Base-by-base conservation (phyloP, 305 asterid species). In the Fraxinus latifolia region DNA sequence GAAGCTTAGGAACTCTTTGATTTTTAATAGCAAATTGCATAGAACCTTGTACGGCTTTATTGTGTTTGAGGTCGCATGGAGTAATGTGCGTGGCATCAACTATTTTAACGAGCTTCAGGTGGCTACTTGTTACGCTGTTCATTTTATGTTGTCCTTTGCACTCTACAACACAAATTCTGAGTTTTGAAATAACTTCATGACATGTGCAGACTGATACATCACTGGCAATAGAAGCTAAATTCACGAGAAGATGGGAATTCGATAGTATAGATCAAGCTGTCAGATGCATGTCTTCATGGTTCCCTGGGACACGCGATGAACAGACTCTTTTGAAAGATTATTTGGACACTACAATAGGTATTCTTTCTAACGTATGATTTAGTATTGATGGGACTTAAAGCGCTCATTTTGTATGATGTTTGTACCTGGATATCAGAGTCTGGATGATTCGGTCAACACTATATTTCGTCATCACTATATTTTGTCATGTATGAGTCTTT, bases 51-150 rank as follows among this genome's bases (percentile, higher is more conserved):
- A 92, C 23, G 98, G 98, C 34, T 92, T 94, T 89, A 92, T 94
- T 37, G 94, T 92, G 77, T 94, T 94, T 80, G 98, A 94, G 90
- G 89, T 92, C 65, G 81, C 88, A 14, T 94, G 97, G 98, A 84
- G 78, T 36, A 90, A 91, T 82, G 94, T 92, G n/a, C 96, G 98
- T 27, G 98, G 98, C 44, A 85, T 94, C 68, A 94, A 91, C 86
- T 92, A 94, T 84, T 86, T 89, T 12, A 94, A 94, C 82, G 97
- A 92, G 84, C 96, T 94, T 77, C 98, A 92, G 97, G 97, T 92
- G 87, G 78, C 72, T 9, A 8, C 34, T 73, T 33, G 29, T 53
- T 11, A 65, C 73, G 0, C 25, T 7, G 12, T 47, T 15, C 76
- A 32, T 77, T 32, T 14, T n/a, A 4, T 9, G n/a, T 67, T 44